phyloP scores from a whole-genome alignment of 2,329 filamentous ascomycete species.

The Metarhizium rileyi region DNA sequence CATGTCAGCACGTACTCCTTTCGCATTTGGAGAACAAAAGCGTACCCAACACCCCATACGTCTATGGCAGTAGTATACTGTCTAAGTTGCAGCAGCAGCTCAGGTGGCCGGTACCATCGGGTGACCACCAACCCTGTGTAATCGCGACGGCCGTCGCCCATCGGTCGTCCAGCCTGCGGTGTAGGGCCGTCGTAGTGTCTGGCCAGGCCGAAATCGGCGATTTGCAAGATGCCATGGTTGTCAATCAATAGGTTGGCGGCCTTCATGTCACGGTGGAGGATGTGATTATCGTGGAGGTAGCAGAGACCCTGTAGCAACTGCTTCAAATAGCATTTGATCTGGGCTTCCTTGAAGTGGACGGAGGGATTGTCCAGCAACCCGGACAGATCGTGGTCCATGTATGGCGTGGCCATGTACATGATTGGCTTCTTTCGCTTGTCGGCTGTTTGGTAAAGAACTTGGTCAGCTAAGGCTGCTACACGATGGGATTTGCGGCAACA shows the following conservation, averaged over 20 bases:
- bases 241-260: constrained; percentile 95
- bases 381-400: constrained; percentile 98
- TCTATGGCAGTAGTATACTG: constrained; percentile 97
- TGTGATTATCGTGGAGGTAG: constrained; percentile 83
- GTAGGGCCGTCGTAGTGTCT: constrained; percentile 82
- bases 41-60: constrained; percentile 93
- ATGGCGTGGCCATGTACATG: constrained; percentile 98
- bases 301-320: constrained; percentile 83
- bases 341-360: constrained; percentile 75
- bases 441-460: constrained; percentile 29
- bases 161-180: constrained; percentile 66
- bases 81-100: constrained; percentile 78
- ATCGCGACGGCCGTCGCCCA: constrained; percentile 76
- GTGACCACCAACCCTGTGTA: constrained; percentile 98
- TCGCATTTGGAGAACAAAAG: background rate
- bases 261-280: constrained; percentile 97
- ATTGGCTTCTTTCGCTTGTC: constrained; percentile 75
- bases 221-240: constrained; percentile 86
- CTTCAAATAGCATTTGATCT: constrained; percentile 97
- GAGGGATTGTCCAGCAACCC: constrained; percentile 91
- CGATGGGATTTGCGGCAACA: constrained; percentile 13
- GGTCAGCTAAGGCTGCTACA: background rate
- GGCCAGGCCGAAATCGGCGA: constrained; percentile 93
- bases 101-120: constrained; percentile 91
- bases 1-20: constrained; percentile 11